Base-by-base conservation (phyloP, 2,329 filamentous ascomycete species). In the Pseudogymnoascus sp. region DNA sequence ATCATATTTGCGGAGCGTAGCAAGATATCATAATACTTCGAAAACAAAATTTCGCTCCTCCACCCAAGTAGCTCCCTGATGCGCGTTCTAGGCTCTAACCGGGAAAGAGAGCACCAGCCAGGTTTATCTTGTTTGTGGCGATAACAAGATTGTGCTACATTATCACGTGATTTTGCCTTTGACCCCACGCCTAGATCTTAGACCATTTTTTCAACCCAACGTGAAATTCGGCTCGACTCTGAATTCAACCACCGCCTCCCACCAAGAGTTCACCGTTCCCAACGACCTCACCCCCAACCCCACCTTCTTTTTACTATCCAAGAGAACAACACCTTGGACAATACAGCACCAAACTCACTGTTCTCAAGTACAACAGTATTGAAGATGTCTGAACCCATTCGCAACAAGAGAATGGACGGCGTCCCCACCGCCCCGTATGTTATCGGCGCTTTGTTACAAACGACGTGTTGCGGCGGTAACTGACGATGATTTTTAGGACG, bases 351-450 rank as follows among this genome's bases (percentile, higher is more conserved):
- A 54, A 21, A 54, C 26, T 33, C 29, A 21, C 29, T 35, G 47
- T 54, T 33, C 10, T 54, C 47, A 54, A 54, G 47, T 54, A 54
- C 29, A 54, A 54, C 47, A 33, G 47, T 54, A 36, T 41, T 63
- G 65, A 71, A 69, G 59, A 87, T 87, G 84, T 85, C 84, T 74
- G 84, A 87, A 73, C 84, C 84, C 69, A 86, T 85, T 74, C 83
- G 82, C 75, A 87, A 85, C 74, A 85, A 84, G 77, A 84, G 84
- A 75, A 74, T 81, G 66, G 82, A 84, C 70, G 62, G 64, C 63
- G 78, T 81, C 68, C 79, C 80, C 68, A 79, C 82, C 67, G 84
- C 84, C 67, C 84, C 84, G 84, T 87, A 80, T 79, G 84, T 81
- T 65, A 59, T 65, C 60, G 13, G 39, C 13, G 39, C 39, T 39